A percentile compares a stretch with the other conserved stretches of the same genome.
phyloP scores from a whole-genome alignment of 371 early-diverging fungal genomes.

The Rhizopus microsporus region DNA sequence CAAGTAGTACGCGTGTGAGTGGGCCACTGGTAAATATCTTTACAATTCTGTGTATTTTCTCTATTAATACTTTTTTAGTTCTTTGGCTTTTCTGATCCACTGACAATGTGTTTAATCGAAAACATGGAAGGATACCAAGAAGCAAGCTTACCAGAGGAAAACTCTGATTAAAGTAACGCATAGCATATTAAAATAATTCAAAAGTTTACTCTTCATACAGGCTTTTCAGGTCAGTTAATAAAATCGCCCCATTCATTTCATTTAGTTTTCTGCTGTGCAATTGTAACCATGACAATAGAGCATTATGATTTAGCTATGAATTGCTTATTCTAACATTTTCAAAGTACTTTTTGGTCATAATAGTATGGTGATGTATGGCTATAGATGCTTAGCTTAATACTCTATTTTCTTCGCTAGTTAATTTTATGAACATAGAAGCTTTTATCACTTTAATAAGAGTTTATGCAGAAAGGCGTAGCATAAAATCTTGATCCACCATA shows the following conservation, averaged over 20 bases:
- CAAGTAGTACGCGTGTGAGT: constrained; percentile 49
- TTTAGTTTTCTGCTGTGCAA: neutral
- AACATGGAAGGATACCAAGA: constrained; percentile 39
- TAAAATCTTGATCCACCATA: too few species aligned
- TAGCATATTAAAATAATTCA: neutral
- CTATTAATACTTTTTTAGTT: constrained; percentile 23
- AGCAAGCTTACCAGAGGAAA: constrained; percentile 26
- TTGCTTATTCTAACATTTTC: constrained; percentile 61
- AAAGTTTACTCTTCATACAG: neutral
- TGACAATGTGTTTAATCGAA: constrained; percentile 44
- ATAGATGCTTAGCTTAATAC: constrained; percentile 63
- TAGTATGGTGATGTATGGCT: constrained; percentile 80
- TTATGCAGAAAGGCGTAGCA: too few species aligned
- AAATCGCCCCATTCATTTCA: neutral
- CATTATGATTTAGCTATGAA: neutral
- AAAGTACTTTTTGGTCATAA: constrained; percentile 83
- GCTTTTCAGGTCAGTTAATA: neutral
- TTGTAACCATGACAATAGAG: neutral
- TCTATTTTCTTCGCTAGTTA: too few species aligned
- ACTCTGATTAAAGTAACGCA: neutral
- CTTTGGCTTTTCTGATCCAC: constrained; percentile 52
- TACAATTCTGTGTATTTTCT: neutral
- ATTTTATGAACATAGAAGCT: too few species aligned
- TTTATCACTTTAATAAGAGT: too few species aligned
- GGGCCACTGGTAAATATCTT: constrained; percentile 46